phyloP scores from a whole-genome alignment of 2,329 filamentous ascomycete genomes.

The Raffaelea deltoideospora region DNA sequence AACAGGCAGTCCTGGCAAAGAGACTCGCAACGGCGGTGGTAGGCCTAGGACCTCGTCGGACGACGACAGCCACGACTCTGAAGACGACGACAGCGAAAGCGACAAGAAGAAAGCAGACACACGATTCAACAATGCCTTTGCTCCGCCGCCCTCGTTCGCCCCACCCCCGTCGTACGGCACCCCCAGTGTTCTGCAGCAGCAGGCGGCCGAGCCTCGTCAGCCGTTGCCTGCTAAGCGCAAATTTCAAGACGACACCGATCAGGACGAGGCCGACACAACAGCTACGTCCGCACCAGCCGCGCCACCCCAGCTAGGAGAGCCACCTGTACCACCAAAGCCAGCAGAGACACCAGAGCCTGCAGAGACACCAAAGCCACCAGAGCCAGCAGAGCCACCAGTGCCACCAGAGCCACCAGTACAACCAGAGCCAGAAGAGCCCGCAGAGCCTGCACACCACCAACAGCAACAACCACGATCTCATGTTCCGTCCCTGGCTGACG shows the following conservation, averaged over 20 bases:
- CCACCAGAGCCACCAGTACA: conserved; percentile 20
- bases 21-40: too few species aligned
- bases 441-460: background rate
- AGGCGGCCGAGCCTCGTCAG: too few species aligned
- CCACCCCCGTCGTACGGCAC: background rate
- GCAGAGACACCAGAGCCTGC: too few species aligned
- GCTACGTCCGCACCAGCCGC: too few species aligned
- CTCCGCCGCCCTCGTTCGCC: conserved; percentile 25
- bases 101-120: background rate
- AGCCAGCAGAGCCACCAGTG: conserved; percentile 14
- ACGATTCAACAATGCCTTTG: conserved; percentile 24
- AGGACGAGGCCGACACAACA: too few species aligned
- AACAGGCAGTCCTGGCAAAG: conserved; percentile 19
- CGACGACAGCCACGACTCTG: conserved; percentile 9
- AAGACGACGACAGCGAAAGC: conserved; percentile 18
- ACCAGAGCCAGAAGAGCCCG: conserved; percentile 4
- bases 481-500: conserved; percentile 9
- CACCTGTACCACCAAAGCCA: too few species aligned
- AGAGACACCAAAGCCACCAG: too few species aligned
- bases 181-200: too few species aligned
- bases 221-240: too few species aligned
- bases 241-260: too few species aligned
- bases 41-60: background rate
- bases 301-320: too few species aligned
- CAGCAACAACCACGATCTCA: too few species aligned